Conservation (phyloP, 495 filamentous ascomycete genomes). For the Podospora appendiculata region DNA sequence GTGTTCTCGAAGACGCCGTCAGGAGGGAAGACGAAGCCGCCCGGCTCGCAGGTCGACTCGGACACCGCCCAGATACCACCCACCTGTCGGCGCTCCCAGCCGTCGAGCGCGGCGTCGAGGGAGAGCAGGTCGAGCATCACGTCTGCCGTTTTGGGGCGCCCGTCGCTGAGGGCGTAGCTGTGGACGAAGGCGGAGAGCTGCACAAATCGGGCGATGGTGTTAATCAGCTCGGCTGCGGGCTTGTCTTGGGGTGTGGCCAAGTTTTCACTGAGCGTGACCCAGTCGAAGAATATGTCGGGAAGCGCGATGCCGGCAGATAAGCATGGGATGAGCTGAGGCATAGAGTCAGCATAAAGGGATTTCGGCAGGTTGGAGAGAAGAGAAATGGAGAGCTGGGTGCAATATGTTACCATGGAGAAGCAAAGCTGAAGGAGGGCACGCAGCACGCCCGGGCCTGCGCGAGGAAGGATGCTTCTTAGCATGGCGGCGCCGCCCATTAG, state of each 20-base stretch:
- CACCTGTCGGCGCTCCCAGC: conserved; percentile 22
- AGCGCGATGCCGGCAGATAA: conserved; percentile 21
- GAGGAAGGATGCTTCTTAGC: conserved; percentile 24
- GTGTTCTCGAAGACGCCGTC: conserved; percentile 43
- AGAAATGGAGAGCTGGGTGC: conserved; percentile 4
- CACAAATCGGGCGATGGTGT: conserved; percentile 24
- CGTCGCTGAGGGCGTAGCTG: conserved; percentile 23
- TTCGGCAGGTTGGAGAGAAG: conserved; percentile 8
- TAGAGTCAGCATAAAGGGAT: conserved; percentile 8
- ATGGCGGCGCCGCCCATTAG: conserved; percentile 38
- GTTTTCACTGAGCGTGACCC: conserved; percentile 22
- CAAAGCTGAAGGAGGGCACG: conserved; percentile 33
- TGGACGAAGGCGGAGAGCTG: conserved; percentile 22
- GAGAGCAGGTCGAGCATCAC: conserved; percentile 24
- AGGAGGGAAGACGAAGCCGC: conserved; percentile 27
- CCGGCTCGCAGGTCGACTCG: conserved; percentile 11
- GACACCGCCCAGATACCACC: conserved; percentile 23
- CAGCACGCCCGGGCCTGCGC: conserved; percentile 16
- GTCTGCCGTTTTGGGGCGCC: conserved; percentile 16
- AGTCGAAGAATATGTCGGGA: conserved; percentile 28
- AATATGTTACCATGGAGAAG: conserved; percentile 36
- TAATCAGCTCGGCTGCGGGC: conserved; percentile 23
- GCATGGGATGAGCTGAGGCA: conserved; percentile 24
- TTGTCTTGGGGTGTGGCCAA: conserved; percentile 15
- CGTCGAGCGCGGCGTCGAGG: conserved; percentile 26